Percentiles rank a stretch among this genome's conserved stretches.
Conservation (phyloP, 805 yeast genomes). For the Wickerhamiella azyma region DNA sequence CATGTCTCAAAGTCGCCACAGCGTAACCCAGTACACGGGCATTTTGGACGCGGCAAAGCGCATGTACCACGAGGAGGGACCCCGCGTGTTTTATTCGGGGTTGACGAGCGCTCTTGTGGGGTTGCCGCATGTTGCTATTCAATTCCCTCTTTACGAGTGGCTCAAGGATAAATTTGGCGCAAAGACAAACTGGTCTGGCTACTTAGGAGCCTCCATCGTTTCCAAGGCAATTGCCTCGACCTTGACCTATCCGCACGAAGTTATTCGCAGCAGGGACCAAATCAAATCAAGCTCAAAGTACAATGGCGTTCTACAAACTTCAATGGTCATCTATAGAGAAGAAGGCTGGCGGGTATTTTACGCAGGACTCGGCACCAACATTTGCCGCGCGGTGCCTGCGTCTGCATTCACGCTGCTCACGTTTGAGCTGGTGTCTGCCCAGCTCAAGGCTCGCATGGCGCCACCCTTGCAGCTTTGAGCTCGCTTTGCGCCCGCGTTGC, state of each 20-base stretch:
- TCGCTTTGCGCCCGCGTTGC: too few relatives aligned
- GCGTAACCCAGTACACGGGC: conserved; percentile 45
- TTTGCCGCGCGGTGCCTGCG: conserved; percentile 86
- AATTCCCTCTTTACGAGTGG: conserved; percentile 84
- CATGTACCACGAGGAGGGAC: conserved; percentile 71
- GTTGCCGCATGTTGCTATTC: conserved; percentile 84
- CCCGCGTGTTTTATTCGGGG: conserved; percentile 74
- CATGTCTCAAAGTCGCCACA: conserved; percentile 42
- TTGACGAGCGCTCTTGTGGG: conserved; percentile 84
- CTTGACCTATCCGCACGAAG: conserved; percentile 91
- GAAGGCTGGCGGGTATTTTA: conserved; percentile 81
- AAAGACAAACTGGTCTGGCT: conserved; percentile 25
- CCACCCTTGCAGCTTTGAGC: not conserved
- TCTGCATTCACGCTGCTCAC: conserved; percentile 90
- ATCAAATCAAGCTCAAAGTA: conserved; percentile 26
- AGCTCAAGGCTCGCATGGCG: not conserved
- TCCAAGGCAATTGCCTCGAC: conserved; percentile 84
- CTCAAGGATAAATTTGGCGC: conserved; percentile 34
- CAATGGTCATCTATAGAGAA: conserved; percentile 32
- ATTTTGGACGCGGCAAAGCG: conserved; percentile 71
- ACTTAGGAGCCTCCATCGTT: conserved; percentile 55
- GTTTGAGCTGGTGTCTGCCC: conserved; percentile 41
- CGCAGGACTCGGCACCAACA: conserved; percentile 74
- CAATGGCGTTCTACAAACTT: conserved; percentile 27
- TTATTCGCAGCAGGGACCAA: conserved; percentile 82